Evolutionary conservation across 345 rosid genomes (phyloP).

Genomic region (Sonneratia alba): DNA sequence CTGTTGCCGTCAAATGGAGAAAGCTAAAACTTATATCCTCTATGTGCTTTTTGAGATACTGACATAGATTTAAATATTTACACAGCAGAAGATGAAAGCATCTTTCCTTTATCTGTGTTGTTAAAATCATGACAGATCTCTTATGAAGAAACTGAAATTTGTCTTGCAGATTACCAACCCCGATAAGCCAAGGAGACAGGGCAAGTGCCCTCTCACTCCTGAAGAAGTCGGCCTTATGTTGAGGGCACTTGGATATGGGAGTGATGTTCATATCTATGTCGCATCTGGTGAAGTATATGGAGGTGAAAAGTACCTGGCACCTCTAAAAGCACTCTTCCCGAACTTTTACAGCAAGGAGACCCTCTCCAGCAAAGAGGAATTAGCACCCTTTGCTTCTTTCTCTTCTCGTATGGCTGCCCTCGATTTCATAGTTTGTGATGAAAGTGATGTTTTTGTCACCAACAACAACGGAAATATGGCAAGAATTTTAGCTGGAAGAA

Average conservation of each 20-base stretch:
- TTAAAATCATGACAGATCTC: not conserved
- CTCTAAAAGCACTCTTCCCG: conserved; percentile 80
- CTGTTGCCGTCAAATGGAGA: conserved; percentile 2
- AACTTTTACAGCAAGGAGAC: conserved; percentile 81
- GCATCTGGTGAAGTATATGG: conserved; percentile 97
- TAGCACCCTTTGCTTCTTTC: conserved; percentile 60
- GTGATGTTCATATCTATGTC: conserved; percentile 81
- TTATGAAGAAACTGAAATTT: conserved; percentile 6
- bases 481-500: conserved; percentile 78
- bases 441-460: conserved; percentile 91
- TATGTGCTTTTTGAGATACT: not conserved
- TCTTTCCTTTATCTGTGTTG: not conserved
- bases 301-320: conserved; percentile 75
- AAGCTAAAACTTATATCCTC: not conserved
- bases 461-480: conserved; percentile 99
- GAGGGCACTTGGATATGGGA: conserved; percentile 90
- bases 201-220: conserved; percentile 96
- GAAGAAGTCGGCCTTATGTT: conserved; percentile 94
- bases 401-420: conserved; percentile 99
- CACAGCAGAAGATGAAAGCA: not conserved
- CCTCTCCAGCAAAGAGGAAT: conserved; percentile 64
- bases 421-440: conserved; percentile 88
- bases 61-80: not conserved
- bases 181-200: conserved; percentile 92
- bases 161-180: conserved; percentile 54